Conservation (phyloP, 2,329 filamentous ascomycete genomes). For the Colletotrichum zoysiae region DNA sequence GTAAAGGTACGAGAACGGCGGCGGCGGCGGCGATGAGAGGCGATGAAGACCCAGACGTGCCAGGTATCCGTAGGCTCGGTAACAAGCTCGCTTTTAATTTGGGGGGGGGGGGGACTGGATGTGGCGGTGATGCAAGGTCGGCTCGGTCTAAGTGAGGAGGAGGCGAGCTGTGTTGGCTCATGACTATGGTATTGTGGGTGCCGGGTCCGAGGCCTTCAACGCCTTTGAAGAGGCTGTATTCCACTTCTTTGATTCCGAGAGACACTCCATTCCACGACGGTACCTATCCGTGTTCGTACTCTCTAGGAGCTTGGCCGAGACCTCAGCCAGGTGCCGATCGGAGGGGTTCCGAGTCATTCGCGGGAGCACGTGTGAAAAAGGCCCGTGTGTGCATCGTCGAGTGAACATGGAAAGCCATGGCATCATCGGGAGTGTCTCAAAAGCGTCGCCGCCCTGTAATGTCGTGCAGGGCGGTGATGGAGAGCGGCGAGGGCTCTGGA, state of each 20-base stretch:
- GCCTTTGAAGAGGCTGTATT: not conserved
- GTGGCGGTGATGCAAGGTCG: not conserved
- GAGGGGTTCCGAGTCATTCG: not conserved
- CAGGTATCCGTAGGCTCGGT: not conserved
- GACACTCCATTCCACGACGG: constrained; percentile 9
- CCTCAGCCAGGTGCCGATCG: constrained; percentile 14
- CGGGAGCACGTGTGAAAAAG: not conserved
- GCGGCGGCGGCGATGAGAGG: not conserved
- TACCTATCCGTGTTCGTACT: not conserved
- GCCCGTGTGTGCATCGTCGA: constrained; percentile 4
- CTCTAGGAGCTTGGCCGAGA: constrained; percentile 24
- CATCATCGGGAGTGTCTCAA: constrained; percentile 8
- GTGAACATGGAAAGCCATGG: constrained; percentile 2
- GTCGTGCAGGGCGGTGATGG: constrained; percentile 36
- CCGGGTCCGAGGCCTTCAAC: not conserved
- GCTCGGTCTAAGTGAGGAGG: constrained; percentile 9
- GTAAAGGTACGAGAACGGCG: constrained; percentile 21
- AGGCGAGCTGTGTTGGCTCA: constrained; percentile 4
- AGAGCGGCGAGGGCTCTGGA: constrained; percentile 1
- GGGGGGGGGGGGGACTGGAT: not conserved
- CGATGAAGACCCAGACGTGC: not conserved
- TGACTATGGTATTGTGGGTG: not conserved
- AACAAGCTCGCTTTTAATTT: not conserved
- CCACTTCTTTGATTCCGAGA: not conserved
- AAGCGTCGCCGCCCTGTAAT: constrained; percentile 28